Percentiles rank a stretch among this genome's conserved stretches.
Conservation (phyloP, 192 early-diverging fungal species). For the Jimgerdemannia flammicorona region DNA sequence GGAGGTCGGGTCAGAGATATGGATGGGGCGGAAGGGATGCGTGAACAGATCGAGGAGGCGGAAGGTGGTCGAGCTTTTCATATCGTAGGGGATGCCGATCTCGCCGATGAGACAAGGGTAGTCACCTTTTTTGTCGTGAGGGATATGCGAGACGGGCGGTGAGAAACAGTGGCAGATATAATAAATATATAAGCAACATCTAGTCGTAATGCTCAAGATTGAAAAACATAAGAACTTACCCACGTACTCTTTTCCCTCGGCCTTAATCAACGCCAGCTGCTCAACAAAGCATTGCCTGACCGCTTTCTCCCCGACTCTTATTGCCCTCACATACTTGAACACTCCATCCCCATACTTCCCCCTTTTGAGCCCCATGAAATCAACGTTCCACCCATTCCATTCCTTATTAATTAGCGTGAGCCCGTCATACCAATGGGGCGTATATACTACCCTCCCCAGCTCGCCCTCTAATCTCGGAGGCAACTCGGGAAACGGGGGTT, state of each 20-base stretch:
- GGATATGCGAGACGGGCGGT: too few species aligned
- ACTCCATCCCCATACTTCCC: constrained; percentile 44
- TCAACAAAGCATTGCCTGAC: constrained; percentile 48
- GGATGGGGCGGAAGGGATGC: constrained; percentile 4
- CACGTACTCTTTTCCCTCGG: constrained; percentile 39
- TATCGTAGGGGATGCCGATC: constrained; percentile 54
- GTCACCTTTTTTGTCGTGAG: not conserved
- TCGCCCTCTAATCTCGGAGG: constrained; percentile 42
- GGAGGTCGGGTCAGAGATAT: constrained; percentile 21
- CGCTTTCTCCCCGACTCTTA: constrained; percentile 48
- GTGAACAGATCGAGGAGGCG: constrained; percentile 16
- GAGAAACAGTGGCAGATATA: too few species aligned
- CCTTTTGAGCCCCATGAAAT: constrained; percentile 50
- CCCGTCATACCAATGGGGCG: constrained; percentile 60
- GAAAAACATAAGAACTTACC: constrained; percentile 14
- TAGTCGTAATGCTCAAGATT: too few species aligned
- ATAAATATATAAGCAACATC: too few species aligned
- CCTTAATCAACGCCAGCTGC: constrained; percentile 38
- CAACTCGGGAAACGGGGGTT: constrained; percentile 47
- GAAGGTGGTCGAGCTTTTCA: constrained; percentile 19
- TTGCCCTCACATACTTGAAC: constrained; percentile 35
- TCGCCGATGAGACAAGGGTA: constrained; percentile 46
- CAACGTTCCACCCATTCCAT: constrained; percentile 54
- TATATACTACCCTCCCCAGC: constrained; percentile 41
- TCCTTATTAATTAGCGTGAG: constrained; percentile 56